Percentiles rank a stretch among this genome's conserved stretches.
phyloP scores from a whole-genome alignment of 768 basidiomycete genomes.

The Fomitopsis pulvina region DNA sequence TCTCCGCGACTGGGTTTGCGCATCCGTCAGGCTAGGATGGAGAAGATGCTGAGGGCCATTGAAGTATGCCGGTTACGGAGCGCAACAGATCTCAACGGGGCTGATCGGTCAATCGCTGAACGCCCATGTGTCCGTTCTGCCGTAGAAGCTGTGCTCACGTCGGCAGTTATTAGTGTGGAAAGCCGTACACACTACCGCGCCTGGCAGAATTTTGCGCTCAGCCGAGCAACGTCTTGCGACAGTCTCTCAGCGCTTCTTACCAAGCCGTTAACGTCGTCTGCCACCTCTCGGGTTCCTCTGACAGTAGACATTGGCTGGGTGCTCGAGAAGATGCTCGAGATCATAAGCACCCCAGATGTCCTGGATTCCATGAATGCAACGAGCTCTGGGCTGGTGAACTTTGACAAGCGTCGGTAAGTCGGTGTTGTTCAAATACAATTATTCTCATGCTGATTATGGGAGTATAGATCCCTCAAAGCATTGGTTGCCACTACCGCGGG shows the following conservation, averaged over 20 bases:
- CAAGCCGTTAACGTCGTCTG: slow-evolving; percentile 39
- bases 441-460: background rate
- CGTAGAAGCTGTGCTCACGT: slow-evolving; percentile 68
- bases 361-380: slow-evolving; percentile 49
- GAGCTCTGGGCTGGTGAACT: slow-evolving; percentile 60
- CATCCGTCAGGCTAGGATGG: slow-evolving; percentile 65
- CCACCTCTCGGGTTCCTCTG: slow-evolving; percentile 43
- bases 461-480: slow-evolving; percentile 55
- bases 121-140: slow-evolving; percentile 71
- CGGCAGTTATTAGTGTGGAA: slow-evolving; percentile 74
- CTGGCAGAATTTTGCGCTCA: slow-evolving; percentile 68
- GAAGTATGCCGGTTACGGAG: slow-evolving; percentile 67
- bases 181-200: slow-evolving; percentile 73
- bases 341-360: slow-evolving; percentile 69
- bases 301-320: slow-evolving; percentile 80
- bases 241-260: slow-evolving; percentile 51
- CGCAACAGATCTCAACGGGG: slow-evolving; percentile 29
- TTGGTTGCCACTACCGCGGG: slow-evolving; percentile 49
- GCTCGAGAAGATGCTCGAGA: slow-evolving; percentile 73
- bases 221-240: slow-evolving; percentile 57
- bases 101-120: slow-evolving; percentile 36
- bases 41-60: slow-evolving; percentile 61
- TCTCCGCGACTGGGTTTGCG: slow-evolving; percentile 58
- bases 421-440: slow-evolving; percentile 1
- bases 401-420: slow-evolving; percentile 73